Percentiles rank a stretch among this genome's conserved stretches.
Conservation (phyloP, 2,329 filamentous ascomycete species). For the Calonectria pseudoreteaudii region DNA sequence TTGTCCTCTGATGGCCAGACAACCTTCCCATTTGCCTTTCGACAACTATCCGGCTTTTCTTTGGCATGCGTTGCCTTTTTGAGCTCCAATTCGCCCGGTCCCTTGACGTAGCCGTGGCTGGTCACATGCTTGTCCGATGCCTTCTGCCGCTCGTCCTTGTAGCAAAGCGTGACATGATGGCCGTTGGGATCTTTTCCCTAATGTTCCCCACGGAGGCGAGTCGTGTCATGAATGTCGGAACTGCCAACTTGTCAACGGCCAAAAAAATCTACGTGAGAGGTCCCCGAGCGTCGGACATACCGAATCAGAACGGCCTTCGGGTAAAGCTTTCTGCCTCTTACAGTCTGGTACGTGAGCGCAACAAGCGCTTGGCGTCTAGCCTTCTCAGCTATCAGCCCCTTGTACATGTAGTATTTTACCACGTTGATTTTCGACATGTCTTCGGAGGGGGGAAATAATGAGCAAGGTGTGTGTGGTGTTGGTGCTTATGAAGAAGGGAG, state of each 20-base stretch:
- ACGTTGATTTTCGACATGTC: background rate
- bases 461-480: background rate
- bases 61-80: background rate
- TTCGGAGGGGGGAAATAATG: background rate
- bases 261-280: background rate
- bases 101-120: background rate
- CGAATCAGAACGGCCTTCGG: background rate
- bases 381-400: background rate
- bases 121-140: background rate
- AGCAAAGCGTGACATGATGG: background rate
- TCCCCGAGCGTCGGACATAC: background rate
- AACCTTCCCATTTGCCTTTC: background rate
- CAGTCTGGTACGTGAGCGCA: background rate
- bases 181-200: background rate
- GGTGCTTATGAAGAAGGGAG: background rate
- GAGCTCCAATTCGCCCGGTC: background rate
- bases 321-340: background rate
- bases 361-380: background rate
- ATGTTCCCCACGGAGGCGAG: background rate
- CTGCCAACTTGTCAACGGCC: background rate
- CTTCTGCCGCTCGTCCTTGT: background rate
- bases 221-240: background rate
- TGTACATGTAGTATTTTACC: background rate
- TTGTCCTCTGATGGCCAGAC: background rate
- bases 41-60: background rate